Evolutionary conservation across 2,329 filamentous ascomycete genomes (phyloP).

Genomic region (Xylaria digitata): DNA sequence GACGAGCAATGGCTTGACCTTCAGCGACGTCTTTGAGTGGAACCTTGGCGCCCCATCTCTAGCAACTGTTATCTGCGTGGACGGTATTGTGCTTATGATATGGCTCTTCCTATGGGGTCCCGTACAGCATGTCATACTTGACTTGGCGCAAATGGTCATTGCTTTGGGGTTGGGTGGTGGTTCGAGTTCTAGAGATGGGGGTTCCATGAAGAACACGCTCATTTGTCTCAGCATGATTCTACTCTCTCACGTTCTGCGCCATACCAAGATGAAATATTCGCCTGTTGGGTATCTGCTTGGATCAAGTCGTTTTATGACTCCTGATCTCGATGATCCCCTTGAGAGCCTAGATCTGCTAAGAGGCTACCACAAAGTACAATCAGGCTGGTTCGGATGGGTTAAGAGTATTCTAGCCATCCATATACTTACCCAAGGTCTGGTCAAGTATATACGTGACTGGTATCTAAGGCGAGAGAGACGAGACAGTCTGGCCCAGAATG

Average conservation of each 20-base stretch:
- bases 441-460: constrained; percentile 77
- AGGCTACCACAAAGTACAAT: constrained; percentile 64
- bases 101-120: constrained; percentile 91
- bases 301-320: constrained; percentile 58
- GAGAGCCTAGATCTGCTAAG: constrained; percentile 55
- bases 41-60: constrained; percentile 87
- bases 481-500: constrained; percentile 60
- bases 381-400: constrained; percentile 71
- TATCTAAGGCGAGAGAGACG: constrained; percentile 70
- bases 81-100: constrained; percentile 82
- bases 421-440: constrained; percentile 78
- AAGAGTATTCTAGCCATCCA: constrained; percentile 78
- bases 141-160: constrained; percentile 92
- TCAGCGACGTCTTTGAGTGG: constrained; percentile 92
- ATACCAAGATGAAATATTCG: constrained; percentile 62
- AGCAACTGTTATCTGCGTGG: constrained; percentile 84
- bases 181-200: constrained; percentile 73
- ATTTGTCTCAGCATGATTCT: constrained; percentile 77
- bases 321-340: constrained; percentile 60
- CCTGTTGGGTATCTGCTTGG: constrained; percentile 60
- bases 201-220: constrained; percentile 74
- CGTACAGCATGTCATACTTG: constrained; percentile 86
- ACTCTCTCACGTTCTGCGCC: constrained; percentile 63
- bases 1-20: constrained; percentile 80
- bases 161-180: constrained; percentile 90